Evolutionary conservation across 768 basidiomycete genomes (phyloP).

Genomic region (Phlebiopsis flavidoalba): DNA sequence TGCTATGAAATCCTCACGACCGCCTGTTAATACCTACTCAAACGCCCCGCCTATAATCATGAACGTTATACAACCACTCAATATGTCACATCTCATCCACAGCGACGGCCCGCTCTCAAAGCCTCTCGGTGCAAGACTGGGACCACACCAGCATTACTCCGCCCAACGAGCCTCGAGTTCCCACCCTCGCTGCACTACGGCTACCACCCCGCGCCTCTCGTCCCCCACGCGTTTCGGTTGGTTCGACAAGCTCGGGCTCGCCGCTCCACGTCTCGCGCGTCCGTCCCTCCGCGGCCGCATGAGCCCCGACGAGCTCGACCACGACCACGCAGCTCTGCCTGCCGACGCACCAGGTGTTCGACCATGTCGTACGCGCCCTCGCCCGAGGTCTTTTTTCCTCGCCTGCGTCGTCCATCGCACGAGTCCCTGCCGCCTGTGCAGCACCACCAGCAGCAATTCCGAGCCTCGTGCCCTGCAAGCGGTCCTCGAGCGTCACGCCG

Average conservation of each 20-base stretch:
- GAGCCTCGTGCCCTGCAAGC: constrained; percentile 26
- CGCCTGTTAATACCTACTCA: constrained; percentile 2
- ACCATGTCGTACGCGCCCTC: constrained; percentile 42
- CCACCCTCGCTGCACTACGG: constrained; percentile 29
- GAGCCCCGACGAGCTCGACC: constrained; percentile 40
- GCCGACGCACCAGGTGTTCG: constrained; percentile 71
- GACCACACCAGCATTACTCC: constrained; percentile 39
- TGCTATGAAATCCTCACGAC: background rate
- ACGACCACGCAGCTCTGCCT: constrained; percentile 51
- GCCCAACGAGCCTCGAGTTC: constrained; percentile 35
- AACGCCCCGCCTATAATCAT: constrained; percentile 3
- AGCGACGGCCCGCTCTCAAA: constrained; percentile 51
- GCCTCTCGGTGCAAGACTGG: constrained; percentile 40
- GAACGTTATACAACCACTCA: constrained; percentile 22
- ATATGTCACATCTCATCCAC: constrained; percentile 55
- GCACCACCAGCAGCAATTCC: constrained; percentile 15
- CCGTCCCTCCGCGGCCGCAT: constrained; percentile 50
- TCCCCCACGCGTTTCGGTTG: constrained; percentile 37
- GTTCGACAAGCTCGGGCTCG: constrained; percentile 39
- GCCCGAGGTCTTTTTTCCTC: constrained; percentile 12
- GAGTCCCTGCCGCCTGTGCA: constrained; percentile 26
- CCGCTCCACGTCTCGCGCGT: constrained; percentile 38
- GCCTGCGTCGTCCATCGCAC: constrained; percentile 25
- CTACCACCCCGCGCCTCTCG: constrained; percentile 42
- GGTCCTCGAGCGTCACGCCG: constrained; percentile 17